Evolutionary conservation across 2,329 filamentous ascomycete species (phyloP), one percentile per base, ranked within the genome.

Genomic region (Claviceps capensis): DNA sequence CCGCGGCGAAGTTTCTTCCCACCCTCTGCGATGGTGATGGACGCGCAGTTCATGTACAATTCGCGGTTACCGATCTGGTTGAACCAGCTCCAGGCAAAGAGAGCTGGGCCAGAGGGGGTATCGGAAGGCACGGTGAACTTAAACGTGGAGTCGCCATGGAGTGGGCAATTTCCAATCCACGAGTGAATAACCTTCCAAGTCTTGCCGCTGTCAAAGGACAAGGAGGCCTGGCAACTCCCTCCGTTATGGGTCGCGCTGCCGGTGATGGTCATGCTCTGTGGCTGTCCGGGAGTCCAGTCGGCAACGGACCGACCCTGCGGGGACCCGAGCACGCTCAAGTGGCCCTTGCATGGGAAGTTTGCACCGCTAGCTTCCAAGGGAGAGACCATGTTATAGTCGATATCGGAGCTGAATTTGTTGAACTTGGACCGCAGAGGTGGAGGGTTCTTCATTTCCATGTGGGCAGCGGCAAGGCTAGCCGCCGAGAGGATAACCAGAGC

Each of bases 291-390:
- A 7, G 63, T 57, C 62, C 81, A 82, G 1, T 68, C 74, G 2
- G 77, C 79, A 19, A 81, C 77, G 4, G 79, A 66, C 19, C 70
- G 65, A 56, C 79, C 79, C 44, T 68, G 66, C 5, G 66, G 48
- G 40, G 73, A 73, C 59, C 74, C 76, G 30, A 79, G 58, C 47
- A 75, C 67, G 46, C 62, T 64, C 45, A 75, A 71, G 62, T 72
- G 72, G 57, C 82, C 81, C 71, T 89, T 89, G 77, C 87, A 93
- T 7, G 86, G 83, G 65, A 80, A 93, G 67, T 90, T 77, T 53
- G 73, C 72, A 30, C 83, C 83, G 54, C 73, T 70, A 22, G 72
- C 62, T 2, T 68, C 62, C 46, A 93, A 74, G 2, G 87, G 87
- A 16, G 75, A 73, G 36, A 81, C 86, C 70, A 88, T 87, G 59